Conservation (phyloP, 1,284 basidiomycete species). For the Cryptococcus sp. region DNA sequence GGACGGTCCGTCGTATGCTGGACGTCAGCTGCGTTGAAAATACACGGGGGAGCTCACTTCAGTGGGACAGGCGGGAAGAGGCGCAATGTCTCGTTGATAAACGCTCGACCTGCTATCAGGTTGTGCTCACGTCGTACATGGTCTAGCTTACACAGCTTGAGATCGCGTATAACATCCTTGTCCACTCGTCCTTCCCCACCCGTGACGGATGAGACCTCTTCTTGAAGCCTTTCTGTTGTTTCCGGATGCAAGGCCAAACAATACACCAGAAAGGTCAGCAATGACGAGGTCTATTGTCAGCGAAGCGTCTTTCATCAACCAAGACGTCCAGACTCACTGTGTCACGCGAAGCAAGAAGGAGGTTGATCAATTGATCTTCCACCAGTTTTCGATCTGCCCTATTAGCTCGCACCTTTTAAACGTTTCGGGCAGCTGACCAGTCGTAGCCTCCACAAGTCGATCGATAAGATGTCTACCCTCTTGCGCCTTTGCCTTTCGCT, state of each 20-base stretch:
- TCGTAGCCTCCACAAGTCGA: slow-evolving; percentile 24
- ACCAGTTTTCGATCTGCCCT: slow-evolving; percentile 29
- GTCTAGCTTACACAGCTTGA: slow-evolving; percentile 10
- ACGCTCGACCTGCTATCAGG: slow-evolving; percentile 21
- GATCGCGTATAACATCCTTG: slow-evolving; percentile 24
- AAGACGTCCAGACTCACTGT: slow-evolving; percentile 23
- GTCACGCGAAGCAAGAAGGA: slow-evolving; percentile 40
- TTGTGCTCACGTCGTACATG: not conserved
- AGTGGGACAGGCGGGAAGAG: slow-evolving; percentile 40
- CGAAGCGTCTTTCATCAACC: not conserved
- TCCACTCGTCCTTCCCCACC: slow-evolving; percentile 7
- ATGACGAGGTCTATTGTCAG: slow-evolving; percentile 24
- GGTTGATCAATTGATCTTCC: slow-evolving; percentile 42
- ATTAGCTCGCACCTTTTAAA: not conserved
- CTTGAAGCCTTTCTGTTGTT: slow-evolving; percentile 6
- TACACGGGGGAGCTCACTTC: slow-evolving; percentile 19
- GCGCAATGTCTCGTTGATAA: slow-evolving; percentile 34
- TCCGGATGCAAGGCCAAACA: slow-evolving; percentile 22
- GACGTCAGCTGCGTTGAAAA: not conserved
- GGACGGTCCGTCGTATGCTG: slow-evolving; percentile 34
- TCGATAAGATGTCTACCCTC: slow-evolving; percentile 21
- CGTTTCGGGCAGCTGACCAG: slow-evolving; percentile 21
- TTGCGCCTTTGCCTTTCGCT: not conserved
- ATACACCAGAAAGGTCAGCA: slow-evolving; percentile 33
- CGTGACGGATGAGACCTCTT: slow-evolving; percentile 13